Evolutionary conservation across 208 protist species (phyloP).

Genomic region (Trypanosoma theileri): DNA sequence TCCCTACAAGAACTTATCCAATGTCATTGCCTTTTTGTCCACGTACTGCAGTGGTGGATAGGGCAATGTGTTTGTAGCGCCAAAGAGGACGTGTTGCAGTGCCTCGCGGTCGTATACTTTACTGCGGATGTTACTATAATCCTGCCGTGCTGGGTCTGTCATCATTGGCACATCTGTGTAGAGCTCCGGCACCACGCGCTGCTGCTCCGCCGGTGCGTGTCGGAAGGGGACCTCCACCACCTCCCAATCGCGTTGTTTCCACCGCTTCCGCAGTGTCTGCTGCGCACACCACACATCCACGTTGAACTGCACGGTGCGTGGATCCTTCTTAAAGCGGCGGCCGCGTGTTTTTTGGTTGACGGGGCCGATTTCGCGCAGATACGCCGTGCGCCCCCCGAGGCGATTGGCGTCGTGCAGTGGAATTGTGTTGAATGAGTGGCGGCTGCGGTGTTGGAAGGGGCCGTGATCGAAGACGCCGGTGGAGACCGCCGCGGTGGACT

Average conservation of each 20-base stretch:
- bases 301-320: conserved; percentile 77
- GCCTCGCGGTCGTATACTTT: conserved; percentile 83
- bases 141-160: conserved; percentile 45
- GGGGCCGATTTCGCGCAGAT: conserved; percentile 82
- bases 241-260: conserved; percentile 88
- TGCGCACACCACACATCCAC: conserved; percentile 90
- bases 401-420: conserved; percentile 85
- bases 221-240: conserved; percentile 86
- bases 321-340: conserved; percentile 82
- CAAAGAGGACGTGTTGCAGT: conserved; percentile 71
- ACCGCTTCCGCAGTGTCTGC: conserved; percentile 83
- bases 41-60: conserved; percentile 65
- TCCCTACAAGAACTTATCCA: conserved; percentile 78
- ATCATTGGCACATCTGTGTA: conserved; percentile 88
- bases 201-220: conserved; percentile 73
- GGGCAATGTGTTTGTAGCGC: conserved; percentile 27
- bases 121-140: conserved; percentile 79
- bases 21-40: conserved; percentile 58
- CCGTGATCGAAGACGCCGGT: conserved; percentile 78
- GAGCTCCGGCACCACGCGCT: conserved; percentile 84
- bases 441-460: conserved; percentile 55
- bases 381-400: conserved; percentile 82
- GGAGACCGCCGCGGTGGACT: conserved; percentile 32
- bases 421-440: conserved; percentile 85
- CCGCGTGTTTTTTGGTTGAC: conserved; percentile 73